Evolutionary conservation across 1,284 basidiomycete genomes (phyloP), one percentile per base, ranked within the genome.

Genomic region (Sporisorium iseilematis-ciliati): DNA sequence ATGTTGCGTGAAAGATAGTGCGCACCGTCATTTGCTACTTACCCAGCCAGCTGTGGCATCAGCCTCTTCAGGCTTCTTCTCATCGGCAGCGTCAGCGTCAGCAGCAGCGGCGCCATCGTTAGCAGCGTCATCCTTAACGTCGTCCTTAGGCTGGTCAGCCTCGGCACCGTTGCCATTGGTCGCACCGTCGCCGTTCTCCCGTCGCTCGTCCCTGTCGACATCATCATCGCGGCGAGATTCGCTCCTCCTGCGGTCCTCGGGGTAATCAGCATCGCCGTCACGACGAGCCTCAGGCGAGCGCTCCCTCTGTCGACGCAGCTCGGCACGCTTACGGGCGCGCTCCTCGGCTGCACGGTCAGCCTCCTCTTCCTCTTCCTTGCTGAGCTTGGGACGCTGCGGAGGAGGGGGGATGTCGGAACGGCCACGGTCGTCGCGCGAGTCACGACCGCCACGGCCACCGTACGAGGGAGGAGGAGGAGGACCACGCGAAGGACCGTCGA

Each of bases 401-500:
- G 61, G 64, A 33, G 65, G 65, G 10, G 65, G 65, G 35, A 60
- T 46, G 11, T 65, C 69, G 20, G 51, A 45, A 20, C 58, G 59
- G 31, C 46, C 29, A 18, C 65, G 57, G 33, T 70, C 66, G n/a
- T 75, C 63, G 49, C 66, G 59, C 40, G 43, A 35, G 41, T 66
- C 67, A 31, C 74, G 62, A 14, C 61, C 68, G 7, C 63, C 70
- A 16, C 65, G 64, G 35, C 66, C 70, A 21, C 66, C 70, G 55
- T 62, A 73, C 23, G 67, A 20, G 33, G 70, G 70, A 16, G 70
- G 70, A 16, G 75, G 75, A 10, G 75, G 71, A 46, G 51, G 48
- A 10, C 62, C 75, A 14, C 67, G 64, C 43, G 75, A 74, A 41
- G 75, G 75, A 5, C 76, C 78, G n/a, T 79, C 78, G 52, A 75